phyloP scores from a whole-genome alignment of 2,329 filamentous ascomycete species.

The Cercospora sojina region DNA sequence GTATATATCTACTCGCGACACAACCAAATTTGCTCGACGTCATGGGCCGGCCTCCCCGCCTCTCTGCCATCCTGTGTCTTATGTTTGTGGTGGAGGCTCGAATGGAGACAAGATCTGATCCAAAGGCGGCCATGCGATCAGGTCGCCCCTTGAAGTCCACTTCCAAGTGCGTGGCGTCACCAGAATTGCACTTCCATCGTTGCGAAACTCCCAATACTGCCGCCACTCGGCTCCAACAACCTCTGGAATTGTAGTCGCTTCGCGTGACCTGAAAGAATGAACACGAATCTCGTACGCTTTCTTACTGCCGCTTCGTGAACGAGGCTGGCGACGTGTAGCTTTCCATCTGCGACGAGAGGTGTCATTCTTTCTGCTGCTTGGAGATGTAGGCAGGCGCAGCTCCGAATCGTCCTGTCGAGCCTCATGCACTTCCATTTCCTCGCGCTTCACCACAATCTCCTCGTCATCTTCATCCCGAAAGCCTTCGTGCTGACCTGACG shows the following conservation, averaged over 20 bases:
- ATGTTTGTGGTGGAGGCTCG: background rate
- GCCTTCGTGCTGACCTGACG: background rate
- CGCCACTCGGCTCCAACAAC: background rate
- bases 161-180: conserved; percentile 4
- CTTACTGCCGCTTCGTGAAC: background rate
- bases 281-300: background rate
- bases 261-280: background rate
- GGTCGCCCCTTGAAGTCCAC: conserved; percentile 8
- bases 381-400: background rate
- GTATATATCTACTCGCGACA: background rate
- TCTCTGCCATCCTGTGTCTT: background rate
- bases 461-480: conserved; percentile 8
- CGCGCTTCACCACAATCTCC: conserved; percentile 4
- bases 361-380: background rate
- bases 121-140: conserved; percentile 1
- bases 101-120: conserved; percentile 2
- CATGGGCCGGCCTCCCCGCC: background rate
- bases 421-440: background rate
- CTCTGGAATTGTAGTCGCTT: background rate
- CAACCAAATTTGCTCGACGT: background rate
- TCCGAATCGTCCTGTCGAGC: background rate
- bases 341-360: background rate
- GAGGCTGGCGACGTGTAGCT: background rate
- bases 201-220: background rate
- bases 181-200: background rate